Conservation (phyloP, 768 basidiomycete genomes). For the Leccinellum luteum region DNA sequence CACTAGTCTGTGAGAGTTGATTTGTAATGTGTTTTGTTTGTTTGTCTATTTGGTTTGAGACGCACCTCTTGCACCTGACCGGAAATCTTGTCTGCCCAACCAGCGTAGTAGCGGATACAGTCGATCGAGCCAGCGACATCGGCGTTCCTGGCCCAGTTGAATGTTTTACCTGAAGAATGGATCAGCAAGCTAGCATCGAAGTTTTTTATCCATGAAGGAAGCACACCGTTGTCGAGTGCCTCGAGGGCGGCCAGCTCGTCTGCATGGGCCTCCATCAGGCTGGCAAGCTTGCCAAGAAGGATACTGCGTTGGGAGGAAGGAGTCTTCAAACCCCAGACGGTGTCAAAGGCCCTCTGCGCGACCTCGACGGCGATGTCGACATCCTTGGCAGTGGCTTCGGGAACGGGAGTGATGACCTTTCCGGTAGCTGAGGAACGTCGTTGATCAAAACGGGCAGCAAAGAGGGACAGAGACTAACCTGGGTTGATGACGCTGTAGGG, state of each 20-base stretch:
- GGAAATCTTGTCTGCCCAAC: conserved; percentile 84
- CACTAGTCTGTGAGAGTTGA: conserved; percentile 24
- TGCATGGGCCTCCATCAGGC: conserved; percentile 56
- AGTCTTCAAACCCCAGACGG: conserved; percentile 64
- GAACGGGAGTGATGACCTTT: conserved; percentile 52
- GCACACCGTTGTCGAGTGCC: conserved; percentile 60
- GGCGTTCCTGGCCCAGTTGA: conserved; percentile 40
- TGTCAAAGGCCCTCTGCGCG: conserved; percentile 60
- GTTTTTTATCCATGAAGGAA: neutral
- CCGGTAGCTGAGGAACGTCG: conserved; percentile 50
- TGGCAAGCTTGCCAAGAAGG: conserved; percentile 61
- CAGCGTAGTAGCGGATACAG: conserved; percentile 74
- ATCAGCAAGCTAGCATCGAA: neutral
- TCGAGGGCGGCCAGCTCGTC: conserved; percentile 75
- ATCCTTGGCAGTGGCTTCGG: conserved; percentile 61
- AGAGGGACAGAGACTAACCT: conserved; percentile 27
- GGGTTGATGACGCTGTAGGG: conserved; percentile 27
- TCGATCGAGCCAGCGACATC: conserved; percentile 43
- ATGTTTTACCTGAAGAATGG: conserved; percentile 50
- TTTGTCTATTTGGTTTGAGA: neutral
- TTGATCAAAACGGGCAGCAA: neutral
- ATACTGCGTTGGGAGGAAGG: conserved; percentile 51
- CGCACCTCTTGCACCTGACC: conserved; percentile 67
- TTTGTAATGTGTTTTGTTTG: neutral
- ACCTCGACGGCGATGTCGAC: conserved; percentile 74